Conservation (phyloP, 805 yeast genomes). For the Suhomyces sp. region DNA sequence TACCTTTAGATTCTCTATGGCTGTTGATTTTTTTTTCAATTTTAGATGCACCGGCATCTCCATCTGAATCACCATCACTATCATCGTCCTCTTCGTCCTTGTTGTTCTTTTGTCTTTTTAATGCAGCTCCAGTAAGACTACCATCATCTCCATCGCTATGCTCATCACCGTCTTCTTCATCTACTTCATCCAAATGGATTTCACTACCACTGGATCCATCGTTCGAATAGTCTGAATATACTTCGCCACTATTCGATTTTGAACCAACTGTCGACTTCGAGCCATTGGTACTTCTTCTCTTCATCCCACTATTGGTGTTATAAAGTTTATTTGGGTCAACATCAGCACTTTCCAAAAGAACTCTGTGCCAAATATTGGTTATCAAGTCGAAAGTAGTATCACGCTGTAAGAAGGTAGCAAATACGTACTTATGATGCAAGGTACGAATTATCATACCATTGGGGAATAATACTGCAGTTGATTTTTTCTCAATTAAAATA, state of each 20-base stretch:
- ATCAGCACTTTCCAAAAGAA: constrained; percentile 25
- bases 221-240: too few relatives aligned
- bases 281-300: constrained; percentile 8
- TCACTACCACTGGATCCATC: constrained; percentile 16
- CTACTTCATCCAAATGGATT: constrained; percentile 26
- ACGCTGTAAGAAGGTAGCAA: constrained; percentile 84
- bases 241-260: constrained; percentile 9
- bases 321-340: constrained; percentile 9
- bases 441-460: constrained; percentile 82
- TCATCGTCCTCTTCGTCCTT: constrained; percentile 15
- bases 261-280: constrained; percentile 9
- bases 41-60: constrained; percentile 5
- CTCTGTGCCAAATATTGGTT: constrained; percentile 64
- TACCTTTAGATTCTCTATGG: neutral
- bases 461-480: constrained; percentile 87
- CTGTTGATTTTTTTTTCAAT: neutral
- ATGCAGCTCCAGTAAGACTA: constrained; percentile 4
- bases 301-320: neutral
- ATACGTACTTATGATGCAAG: constrained; percentile 60
- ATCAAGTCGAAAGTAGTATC: constrained; percentile 74
- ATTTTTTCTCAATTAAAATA: constrained; percentile 69
- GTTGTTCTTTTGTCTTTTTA: constrained; percentile 5
- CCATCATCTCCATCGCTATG: constrained; percentile 18
- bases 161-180: constrained; percentile 24
- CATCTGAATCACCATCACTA: neutral